Base-by-base conservation (phyloP, 495 filamentous ascomycete species). In the Penicillium egyptiacum region DNA sequence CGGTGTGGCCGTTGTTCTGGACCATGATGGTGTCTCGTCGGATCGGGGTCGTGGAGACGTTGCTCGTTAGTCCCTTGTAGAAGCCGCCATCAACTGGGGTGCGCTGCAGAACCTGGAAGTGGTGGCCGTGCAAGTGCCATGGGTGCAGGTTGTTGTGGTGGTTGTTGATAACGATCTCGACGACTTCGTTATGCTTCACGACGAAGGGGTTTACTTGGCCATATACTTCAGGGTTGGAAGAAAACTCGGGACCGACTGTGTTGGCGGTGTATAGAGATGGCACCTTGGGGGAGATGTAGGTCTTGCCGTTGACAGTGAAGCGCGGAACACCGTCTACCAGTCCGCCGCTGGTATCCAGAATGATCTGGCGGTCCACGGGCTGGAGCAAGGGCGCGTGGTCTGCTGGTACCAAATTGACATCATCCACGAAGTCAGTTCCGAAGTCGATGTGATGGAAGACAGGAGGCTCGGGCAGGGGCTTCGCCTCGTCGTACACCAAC, bases 251-350 rank as follows among this genome's bases (percentile, higher is more conserved):
- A 59, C 41, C 92, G 75, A 19, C 46, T 1, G 64, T 69, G 42
- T 61, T 67, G 25, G 75, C 89, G 2, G 86, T 88, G 79, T 90
- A 95, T 3, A 95, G 75, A 0, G 86, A 86, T 2, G 90, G 90
- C 0, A 92, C 88, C 64, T 88, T 86, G 19, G 86, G 88, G 1
- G 69, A 47, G 4, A 71, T 55, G 57, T 80, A 85, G 2, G 77
- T 79, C 40, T 73, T 57, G 61, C 83, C 80, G 37, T 73, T 70
- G 12, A 72, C 65, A 1, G 70, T 62, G 33, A 83, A 75, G 2
- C 84, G 44, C 70, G 65, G 30, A 72, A 75, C 22, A 79, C 90
- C 90, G 65, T 95, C 81, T 62, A 48, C 77, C 14, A 77, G 79
- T 19, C 91, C 78, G 39, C 85, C 79, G 69, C n/a, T 81, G 9